phyloP scores from a whole-genome alignment of 2,329 filamentous ascomycete genomes.

The Phaeoacremonium minimum region DNA sequence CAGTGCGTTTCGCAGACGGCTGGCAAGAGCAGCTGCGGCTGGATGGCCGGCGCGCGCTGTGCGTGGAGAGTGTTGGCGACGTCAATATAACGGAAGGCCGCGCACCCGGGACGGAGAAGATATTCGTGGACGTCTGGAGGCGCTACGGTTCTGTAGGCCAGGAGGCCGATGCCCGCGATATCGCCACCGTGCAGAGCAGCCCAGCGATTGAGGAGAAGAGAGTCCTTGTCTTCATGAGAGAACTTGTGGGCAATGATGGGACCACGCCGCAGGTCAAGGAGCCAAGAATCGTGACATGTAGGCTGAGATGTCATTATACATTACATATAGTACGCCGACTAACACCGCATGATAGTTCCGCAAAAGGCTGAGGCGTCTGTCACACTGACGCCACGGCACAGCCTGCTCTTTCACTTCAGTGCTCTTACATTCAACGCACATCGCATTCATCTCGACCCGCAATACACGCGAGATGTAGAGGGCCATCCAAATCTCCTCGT shows the following conservation, averaged over 20 bases:
- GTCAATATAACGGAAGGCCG: constrained; percentile 20
- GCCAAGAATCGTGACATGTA: too few relatives aligned
- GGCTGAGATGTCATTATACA: too few relatives aligned
- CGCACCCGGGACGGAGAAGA: constrained; percentile 30
- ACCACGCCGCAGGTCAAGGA: too few relatives aligned
- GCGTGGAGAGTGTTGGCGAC: constrained; percentile 39
- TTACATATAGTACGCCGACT: too few relatives aligned
- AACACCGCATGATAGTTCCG: too few relatives aligned
- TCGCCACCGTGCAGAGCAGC: constrained; percentile 2
- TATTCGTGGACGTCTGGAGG: constrained; percentile 48
- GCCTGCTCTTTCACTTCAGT: constrained; percentile 84
- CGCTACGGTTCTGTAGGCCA: constrained; percentile 29
- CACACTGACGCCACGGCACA: constrained; percentile 58
- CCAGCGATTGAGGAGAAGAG: constrained; percentile 40
- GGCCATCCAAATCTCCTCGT: constrained; percentile 73
- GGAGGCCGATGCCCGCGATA: constrained; percentile 10
- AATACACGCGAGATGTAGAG: constrained; percentile 67
- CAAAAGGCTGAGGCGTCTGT: constrained; percentile 14
- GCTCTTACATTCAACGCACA: constrained; percentile 92
- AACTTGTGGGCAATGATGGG: too few relatives aligned
- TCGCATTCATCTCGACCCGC: constrained; percentile 76
- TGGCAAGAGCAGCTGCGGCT: constrained; percentile 26
- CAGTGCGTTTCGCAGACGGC: constrained; percentile 47
- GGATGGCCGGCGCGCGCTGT: constrained; percentile 33
- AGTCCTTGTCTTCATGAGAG: constrained; percentile 49